phyloP scores from a whole-genome alignment of 78 protist species.

The Planoprotostelium fungivorum region DNA sequence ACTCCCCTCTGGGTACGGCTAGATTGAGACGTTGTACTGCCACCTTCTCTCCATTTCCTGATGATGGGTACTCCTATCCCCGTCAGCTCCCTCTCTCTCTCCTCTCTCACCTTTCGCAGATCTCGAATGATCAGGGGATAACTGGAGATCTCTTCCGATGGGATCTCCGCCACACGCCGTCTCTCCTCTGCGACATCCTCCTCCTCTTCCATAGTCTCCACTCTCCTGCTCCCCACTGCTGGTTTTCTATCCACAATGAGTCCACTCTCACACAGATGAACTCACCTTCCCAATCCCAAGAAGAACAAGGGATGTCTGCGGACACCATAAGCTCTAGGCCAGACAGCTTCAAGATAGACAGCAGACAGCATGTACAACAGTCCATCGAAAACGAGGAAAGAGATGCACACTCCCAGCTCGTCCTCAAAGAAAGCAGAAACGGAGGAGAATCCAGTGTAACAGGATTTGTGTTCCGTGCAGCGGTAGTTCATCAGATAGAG shows the following conservation, averaged over 20 bases:
- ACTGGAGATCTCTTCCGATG: neutral
- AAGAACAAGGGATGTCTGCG: slow-evolving; percentile 54
- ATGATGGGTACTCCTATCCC: neutral
- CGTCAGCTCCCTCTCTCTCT: too few relatives aligned
- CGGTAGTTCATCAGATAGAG: slow-evolving; percentile 19
- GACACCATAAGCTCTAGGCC: slow-evolving; percentile 63
- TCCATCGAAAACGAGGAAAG: slow-evolving; percentile 47
- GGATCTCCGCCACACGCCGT: neutral
- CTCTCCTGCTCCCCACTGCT: neutral
- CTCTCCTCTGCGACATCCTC: slow-evolving; percentile 26
- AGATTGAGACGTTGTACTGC: slow-evolving; percentile 60
- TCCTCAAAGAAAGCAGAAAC: slow-evolving; percentile 2
- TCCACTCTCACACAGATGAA: neutral
- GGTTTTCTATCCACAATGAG: neutral
- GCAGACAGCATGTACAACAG: slow-evolving; percentile 42
- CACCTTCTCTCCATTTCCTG: slow-evolving; percentile 1
- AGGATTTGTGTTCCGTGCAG: slow-evolving; percentile 20
- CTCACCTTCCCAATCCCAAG: neutral
- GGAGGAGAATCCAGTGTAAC: neutral
- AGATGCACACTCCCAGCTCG: slow-evolving; percentile 8
- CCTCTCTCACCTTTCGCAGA: slow-evolving; percentile 3
- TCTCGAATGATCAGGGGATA: slow-evolving; percentile 4
- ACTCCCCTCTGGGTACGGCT: slow-evolving; percentile 51
- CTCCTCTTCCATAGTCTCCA: slow-evolving; percentile 2
- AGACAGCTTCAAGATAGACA: slow-evolving; percentile 68